Percentiles rank a stretch among this genome's conserved stretches.
Conservation (phyloP, 108 stramenopile species). For the Hondaea fermentalgiana region DNA sequence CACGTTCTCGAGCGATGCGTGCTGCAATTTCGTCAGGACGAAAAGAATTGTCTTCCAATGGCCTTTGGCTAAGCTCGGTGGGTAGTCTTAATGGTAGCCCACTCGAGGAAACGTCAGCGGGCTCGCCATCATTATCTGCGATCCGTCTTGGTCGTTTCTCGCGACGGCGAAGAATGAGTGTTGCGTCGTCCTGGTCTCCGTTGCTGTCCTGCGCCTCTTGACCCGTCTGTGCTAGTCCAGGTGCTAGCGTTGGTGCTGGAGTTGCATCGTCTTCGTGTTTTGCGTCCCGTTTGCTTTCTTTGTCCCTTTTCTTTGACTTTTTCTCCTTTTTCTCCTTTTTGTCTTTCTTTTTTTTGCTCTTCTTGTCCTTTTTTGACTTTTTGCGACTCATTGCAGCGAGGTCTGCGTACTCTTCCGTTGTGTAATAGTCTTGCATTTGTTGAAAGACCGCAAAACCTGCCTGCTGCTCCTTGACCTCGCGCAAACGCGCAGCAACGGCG, state of each 20-base stretch:
- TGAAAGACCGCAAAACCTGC: not conserved
- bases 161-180: constrained; percentile 22
- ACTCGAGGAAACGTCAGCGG: not conserved
- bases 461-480: not conserved
- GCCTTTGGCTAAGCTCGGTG: not conserved
- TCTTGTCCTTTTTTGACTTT: not conserved
- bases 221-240: not conserved
- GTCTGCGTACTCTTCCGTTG: not conserved
- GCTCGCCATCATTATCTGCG: not conserved
- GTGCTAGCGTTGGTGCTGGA: too few relatives aligned
- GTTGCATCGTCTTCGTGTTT: too few relatives aligned
- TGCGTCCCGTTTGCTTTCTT: not conserved
- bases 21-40: not conserved
- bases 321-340: not conserved
- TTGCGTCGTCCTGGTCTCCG: not conserved
- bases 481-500: not conserved
- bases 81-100: not conserved
- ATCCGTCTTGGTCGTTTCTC: constrained; percentile 2
- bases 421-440: constrained; percentile 12
- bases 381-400: not conserved
- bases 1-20: not conserved
- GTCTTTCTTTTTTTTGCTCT: not conserved
- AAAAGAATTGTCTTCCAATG: not conserved
- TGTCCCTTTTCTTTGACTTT: not conserved
- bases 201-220: not conserved